phyloP scores from a whole-genome alignment of 345 rosid genomes.

The Populus euphratica region DNA sequence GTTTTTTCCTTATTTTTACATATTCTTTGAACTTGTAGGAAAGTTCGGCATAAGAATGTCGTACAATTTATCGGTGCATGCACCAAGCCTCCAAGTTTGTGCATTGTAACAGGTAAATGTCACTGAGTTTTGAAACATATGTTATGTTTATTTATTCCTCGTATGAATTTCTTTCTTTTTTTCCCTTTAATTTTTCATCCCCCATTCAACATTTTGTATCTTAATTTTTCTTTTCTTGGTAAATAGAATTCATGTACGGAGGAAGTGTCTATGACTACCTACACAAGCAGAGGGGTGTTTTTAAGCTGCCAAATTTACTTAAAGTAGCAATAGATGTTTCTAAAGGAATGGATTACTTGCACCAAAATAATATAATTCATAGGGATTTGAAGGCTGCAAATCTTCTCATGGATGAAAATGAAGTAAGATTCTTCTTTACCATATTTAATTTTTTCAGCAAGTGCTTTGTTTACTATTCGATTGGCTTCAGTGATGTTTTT shows the following conservation, averaged over 20 bases:
- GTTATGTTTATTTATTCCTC: not conserved
- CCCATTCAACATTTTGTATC: not conserved
- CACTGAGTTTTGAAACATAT: constrained; percentile 1
- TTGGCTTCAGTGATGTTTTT: not conserved
- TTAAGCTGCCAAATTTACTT: constrained; percentile 81
- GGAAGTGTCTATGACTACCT: constrained; percentile 99
- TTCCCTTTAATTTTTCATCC: constrained; percentile 5
- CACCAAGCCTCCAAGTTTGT: constrained; percentile 86
- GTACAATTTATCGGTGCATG: constrained; percentile 98
- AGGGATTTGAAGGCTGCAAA: constrained; percentile 96
- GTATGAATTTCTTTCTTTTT: not conserved
- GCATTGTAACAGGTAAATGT: constrained; percentile 79
- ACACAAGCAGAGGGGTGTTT: constrained; percentile 85
- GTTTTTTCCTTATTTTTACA: not conserved
- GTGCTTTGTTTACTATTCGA: not conserved
- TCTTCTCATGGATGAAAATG: constrained; percentile 96
- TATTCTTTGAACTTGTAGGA: constrained; percentile 48
- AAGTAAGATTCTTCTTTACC: constrained; percentile 42
- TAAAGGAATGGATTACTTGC: constrained; percentile 98
- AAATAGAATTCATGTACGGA: constrained; percentile 83
- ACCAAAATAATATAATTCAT: constrained; percentile 91
- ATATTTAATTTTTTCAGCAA: not conserved
- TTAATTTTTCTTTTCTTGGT: not conserved
- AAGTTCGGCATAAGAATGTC: constrained; percentile 92
- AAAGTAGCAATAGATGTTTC: constrained; percentile 90